Conservation (phyloP, 2,329 filamentous ascomycete genomes). For the Verticillium zaregamsianum region DNA sequence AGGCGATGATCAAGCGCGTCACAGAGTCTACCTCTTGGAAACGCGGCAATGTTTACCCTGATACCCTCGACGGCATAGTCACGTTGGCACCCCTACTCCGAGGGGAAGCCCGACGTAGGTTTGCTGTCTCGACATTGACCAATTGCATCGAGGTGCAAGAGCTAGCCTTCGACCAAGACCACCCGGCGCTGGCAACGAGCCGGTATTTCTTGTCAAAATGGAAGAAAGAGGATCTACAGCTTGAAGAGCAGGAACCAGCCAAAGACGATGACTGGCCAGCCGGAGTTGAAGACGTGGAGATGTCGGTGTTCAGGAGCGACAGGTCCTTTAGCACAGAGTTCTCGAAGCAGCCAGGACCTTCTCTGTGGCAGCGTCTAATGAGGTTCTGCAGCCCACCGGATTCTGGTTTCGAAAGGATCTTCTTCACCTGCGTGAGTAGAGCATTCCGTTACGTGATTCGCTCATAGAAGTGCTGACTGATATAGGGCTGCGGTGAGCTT, state of each 20-base stretch:
- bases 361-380: background rate
- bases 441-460: background rate
- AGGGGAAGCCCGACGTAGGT: background rate
- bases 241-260: no score
- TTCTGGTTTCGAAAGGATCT: background rate
- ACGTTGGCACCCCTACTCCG: background rate
- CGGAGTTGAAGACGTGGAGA: no score
- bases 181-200: background rate
- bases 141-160: background rate
- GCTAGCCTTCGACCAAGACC: background rate
- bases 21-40: background rate
- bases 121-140: background rate
- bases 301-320: background rate
- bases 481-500: background rate
- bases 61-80: background rate
- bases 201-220: background rate
- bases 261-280: no score
- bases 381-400: background rate
- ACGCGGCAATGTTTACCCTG: background rate
- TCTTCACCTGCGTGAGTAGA: background rate
- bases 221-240: background rate
- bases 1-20: background rate
- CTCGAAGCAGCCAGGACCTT: background rate
- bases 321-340: background rate
- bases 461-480: background rate